phyloP scores from a whole-genome alignment of 2,329 filamentous ascomycete genomes.

The Pestalotiopsis sp. region DNA sequence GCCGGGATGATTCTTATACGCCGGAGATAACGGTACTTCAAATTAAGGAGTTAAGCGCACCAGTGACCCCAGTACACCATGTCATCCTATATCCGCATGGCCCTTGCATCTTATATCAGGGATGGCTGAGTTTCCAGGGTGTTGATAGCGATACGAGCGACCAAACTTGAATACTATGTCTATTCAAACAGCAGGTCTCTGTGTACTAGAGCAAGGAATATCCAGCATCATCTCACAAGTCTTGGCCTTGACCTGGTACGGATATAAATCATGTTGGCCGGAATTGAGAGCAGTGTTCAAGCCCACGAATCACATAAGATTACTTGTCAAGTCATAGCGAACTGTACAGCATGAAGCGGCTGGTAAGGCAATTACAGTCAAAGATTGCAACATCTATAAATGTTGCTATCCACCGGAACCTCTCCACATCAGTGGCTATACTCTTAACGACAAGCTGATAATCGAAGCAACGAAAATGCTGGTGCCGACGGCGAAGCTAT shows the following conservation, averaged over 20 bases:
- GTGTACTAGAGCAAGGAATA: neutral
- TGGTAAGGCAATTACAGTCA: neutral
- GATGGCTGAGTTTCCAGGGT: neutral
- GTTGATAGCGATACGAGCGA: neutral
- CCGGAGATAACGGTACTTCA: neutral
- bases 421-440: neutral
- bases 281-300: neutral
- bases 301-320: neutral
- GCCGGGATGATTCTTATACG: neutral
- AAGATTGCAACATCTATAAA: neutral
- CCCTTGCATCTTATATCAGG: neutral
- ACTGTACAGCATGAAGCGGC: neutral
- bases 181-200: neutral
- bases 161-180: neutral
- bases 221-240: neutral
- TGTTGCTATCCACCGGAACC: neutral
- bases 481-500: conserved; percentile 17
- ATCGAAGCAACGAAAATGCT: neutral
- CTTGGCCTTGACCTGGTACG: neutral
- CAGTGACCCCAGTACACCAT: neutral
- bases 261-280: neutral
- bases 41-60: neutral
- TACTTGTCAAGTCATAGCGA: too few species aligned
- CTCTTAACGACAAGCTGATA: conserved; percentile 13
- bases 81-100: neutral